phyloP scores from a whole-genome alignment of 106 monocot genomes.

The Phalaenopsis aphrodite region DNA sequence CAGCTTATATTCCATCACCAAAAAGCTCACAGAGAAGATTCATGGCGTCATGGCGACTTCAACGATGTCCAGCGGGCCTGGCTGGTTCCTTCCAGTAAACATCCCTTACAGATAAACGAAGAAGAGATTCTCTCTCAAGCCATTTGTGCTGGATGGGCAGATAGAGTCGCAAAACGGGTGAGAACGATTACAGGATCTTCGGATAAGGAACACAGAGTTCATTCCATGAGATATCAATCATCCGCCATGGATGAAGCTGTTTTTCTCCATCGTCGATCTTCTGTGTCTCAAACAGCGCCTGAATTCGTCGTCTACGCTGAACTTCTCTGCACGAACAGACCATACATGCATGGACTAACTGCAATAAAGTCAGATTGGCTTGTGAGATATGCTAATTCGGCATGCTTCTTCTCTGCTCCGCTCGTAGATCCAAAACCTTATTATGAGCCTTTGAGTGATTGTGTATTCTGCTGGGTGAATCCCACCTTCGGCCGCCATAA shows the following conservation, averaged over 20 bases:
- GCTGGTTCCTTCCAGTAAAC: conserved; percentile 30
- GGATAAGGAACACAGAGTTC: conserved; percentile 43
- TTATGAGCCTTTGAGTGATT: conserved; percentile 67
- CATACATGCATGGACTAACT: conserved; percentile 92
- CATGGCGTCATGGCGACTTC: conserved; percentile 47
- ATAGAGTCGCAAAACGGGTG: conserved; percentile 72
- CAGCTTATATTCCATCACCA: conserved; percentile 51
- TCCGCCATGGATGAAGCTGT: conserved; percentile 58
- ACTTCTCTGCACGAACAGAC: conserved; percentile 55
- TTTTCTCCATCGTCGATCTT: conserved; percentile 71
- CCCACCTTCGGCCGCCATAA: conserved; percentile 77
- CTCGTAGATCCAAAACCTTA: conserved; percentile 71
- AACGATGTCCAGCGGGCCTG: conserved; percentile 62
- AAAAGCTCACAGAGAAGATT: conserved; percentile 37
- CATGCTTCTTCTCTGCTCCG: conserved; percentile 76
- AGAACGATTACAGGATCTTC: conserved; percentile 19
- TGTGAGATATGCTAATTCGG: conserved; percentile 55
- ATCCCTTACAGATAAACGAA: conserved; percentile 55
- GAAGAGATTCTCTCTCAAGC: conserved; percentile 80
- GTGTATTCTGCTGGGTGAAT: conserved; percentile 70
- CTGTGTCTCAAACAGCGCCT: conserved; percentile 64
- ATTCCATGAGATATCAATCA: conserved; percentile 50
- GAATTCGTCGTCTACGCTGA: conserved; percentile 82
- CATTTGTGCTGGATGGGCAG: conserved; percentile 95
- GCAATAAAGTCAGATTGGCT: conserved; percentile 80